Percentiles rank a stretch among this genome's conserved stretches.
phyloP scores from a whole-genome alignment of 2,329 filamentous ascomycete genomes.

The Nothomitra cinnamomea region DNA sequence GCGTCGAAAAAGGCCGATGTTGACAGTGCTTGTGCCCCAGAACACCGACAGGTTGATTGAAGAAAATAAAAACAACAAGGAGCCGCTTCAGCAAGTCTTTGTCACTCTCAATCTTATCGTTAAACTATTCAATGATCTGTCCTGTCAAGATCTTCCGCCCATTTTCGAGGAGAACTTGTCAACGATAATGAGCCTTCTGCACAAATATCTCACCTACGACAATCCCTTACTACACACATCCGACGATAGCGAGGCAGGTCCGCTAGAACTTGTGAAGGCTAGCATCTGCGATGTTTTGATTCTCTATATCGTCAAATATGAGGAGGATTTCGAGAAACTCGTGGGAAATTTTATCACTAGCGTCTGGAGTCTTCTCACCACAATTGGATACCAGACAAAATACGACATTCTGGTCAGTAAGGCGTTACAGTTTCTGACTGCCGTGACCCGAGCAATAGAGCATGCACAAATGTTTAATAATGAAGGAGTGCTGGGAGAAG shows the following conservation, averaged over 20 bases:
- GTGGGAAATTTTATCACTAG: slow-evolving; percentile 73
- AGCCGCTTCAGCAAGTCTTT: slow-evolving; percentile 59
- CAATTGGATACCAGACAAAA: slow-evolving; percentile 71
- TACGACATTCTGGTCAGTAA: slow-evolving; percentile 91
- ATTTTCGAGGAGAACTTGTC: slow-evolving; percentile 81
- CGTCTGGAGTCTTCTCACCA: slow-evolving; percentile 81
- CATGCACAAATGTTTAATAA: slow-evolving; percentile 80
- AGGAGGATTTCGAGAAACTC: slow-evolving; percentile 75
- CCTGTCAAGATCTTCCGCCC: slow-evolving; percentile 89
- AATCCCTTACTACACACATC: slow-evolving; percentile 69
- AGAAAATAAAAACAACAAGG: slow-evolving; percentile 58
- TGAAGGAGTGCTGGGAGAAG: slow-evolving; percentile 59
- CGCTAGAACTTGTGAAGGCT: slow-evolving; percentile 73
- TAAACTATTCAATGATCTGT: slow-evolving; percentile 89
- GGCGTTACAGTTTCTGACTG: slow-evolving; percentile 84
- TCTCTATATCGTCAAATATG: slow-evolving; percentile 85
- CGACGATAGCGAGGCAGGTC: slow-evolving; percentile 77
- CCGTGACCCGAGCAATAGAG: slow-evolving; percentile 58
- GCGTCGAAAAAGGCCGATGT: neutral
- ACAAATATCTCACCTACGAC: slow-evolving; percentile 86
- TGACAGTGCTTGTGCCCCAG: slow-evolving; percentile 15
- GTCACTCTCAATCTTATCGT: slow-evolving; percentile 74
- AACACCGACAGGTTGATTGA: slow-evolving; percentile 41
- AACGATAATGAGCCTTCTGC: slow-evolving; percentile 59
- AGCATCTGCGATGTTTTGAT: slow-evolving; percentile 85